phyloP scores from a whole-genome alignment of 441 rosid genomes.

The Syzygium syzygioides region DNA sequence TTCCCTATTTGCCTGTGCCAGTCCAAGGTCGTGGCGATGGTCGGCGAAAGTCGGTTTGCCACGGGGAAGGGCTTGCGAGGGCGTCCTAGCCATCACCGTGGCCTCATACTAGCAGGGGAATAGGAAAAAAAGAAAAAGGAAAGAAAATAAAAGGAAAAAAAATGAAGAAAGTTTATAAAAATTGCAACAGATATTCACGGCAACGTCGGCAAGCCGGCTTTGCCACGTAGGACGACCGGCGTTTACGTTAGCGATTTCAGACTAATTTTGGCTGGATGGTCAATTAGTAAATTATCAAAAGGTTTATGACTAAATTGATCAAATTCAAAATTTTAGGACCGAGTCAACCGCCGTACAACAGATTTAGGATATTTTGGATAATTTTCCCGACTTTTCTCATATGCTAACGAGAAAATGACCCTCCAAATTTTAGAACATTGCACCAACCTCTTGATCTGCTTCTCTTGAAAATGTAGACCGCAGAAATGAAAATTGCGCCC shows the following conservation, averaged over 20 bases:
- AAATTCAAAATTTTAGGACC: not conserved
- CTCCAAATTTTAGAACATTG: not conserved
- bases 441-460: not conserved
- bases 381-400: not conserved
- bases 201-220: fast-evolving
- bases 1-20: no score
- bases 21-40: no score
- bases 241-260: fast-evolving
- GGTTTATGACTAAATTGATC: not conserved
- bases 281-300: not conserved
- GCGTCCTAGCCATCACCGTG: no score
- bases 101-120: not conserved
- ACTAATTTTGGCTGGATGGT: fast-evolving
- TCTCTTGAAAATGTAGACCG: not conserved
- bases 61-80: no score
- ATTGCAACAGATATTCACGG: not conserved
- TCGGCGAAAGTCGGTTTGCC: no score
- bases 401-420: not conserved
- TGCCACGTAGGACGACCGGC: fast-evolving
- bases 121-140: no score
- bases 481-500: not conserved
- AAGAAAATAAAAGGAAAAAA: no score
- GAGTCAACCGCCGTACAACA: not conserved
- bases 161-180: not conserved
- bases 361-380: not conserved